These are phyloP conservation scores for Hypoxylon crocopeplum DNA, from an alignment of 495 filamentous ascomycete species.

Conservation along the genomic window DNA sequence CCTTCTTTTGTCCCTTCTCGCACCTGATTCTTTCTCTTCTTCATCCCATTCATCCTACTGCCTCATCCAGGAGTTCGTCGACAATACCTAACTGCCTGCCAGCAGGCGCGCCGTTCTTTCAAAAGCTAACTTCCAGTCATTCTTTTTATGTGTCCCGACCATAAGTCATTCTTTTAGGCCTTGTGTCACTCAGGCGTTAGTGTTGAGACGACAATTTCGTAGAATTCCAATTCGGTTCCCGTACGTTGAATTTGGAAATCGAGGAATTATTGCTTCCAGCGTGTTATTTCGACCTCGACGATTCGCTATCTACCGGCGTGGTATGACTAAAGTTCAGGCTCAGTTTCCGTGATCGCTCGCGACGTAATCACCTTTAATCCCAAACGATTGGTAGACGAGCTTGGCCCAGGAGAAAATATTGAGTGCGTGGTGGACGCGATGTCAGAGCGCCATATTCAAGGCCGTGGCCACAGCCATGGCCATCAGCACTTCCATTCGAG, in stretches of 20 bases:
- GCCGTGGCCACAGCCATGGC: conserved; percentile 36
- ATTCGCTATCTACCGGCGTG: conserved; percentile 1
- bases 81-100: conserved; percentile 49
- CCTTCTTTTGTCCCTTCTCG: conserved; percentile 37
- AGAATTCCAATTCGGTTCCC: conserved; percentile 23
- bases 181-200: conserved; percentile 25
- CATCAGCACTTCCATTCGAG: conserved; percentile 31
- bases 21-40: conserved; percentile 45
- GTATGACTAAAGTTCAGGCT: background rate
- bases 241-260: conserved; percentile 25
- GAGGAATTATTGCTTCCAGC: conserved; percentile 8
- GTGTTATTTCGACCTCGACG: conserved; percentile 21
- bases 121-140: conserved; percentile 43
- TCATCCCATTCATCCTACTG: conserved; percentile 42
- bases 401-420: conserved; percentile 11
- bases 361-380: background rate
- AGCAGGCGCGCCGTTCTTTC: conserved; percentile 58
- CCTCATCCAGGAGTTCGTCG: conserved; percentile 39
- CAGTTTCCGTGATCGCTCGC: background rate
- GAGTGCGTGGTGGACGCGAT: conserved; percentile 16
- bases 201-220: conserved; percentile 31
- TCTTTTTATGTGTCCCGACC: conserved; percentile 39
- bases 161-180: conserved; percentile 37
- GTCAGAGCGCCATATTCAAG: conserved; percentile 17
- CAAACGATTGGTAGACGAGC: background rate